Conservation (phyloP, 805 yeast species). For the Kuraishia ogatae region DNA sequence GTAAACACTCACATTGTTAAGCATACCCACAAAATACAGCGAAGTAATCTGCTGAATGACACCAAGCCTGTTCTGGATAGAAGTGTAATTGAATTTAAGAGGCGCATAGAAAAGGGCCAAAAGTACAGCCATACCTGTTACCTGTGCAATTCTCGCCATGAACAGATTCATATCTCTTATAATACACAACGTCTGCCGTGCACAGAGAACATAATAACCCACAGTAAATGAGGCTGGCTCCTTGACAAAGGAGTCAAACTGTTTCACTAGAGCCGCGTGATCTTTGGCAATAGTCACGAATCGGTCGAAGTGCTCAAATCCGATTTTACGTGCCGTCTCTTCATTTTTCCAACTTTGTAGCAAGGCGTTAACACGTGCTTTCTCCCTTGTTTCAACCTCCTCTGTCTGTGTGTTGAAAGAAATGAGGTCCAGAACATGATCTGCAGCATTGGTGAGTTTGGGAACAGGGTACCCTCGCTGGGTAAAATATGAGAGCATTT, state of each 20-base stretch:
- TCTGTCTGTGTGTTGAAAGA: constrained; percentile 44
- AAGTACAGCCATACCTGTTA: constrained; percentile 53
- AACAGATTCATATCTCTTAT: constrained; percentile 47
- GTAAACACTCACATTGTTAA: constrained; percentile 68
- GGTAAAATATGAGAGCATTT: constrained; percentile 36
- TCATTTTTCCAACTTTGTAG: constrained; percentile 27
- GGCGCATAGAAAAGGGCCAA: constrained; percentile 65
- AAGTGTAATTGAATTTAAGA: constrained; percentile 33
- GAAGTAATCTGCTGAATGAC: constrained; percentile 66
- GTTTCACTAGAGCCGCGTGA: not conserved
- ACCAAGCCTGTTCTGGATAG: constrained; percentile 65
- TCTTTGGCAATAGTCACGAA: not conserved
- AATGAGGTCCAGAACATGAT: constrained; percentile 61
- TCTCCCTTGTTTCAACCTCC: constrained; percentile 29
- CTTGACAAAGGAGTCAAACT: constrained; percentile 20
- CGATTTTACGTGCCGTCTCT: not conserved
- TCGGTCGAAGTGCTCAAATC: constrained; percentile 5
- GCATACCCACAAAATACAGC: constrained; percentile 70
- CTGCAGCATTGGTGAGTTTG: constrained; percentile 59
- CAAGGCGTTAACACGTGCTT: constrained; percentile 29
- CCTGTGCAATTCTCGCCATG: constrained; percentile 57
- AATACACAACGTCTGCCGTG: constrained; percentile 34
- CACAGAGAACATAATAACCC: constrained; percentile 24
- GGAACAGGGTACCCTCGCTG: constrained; percentile 50
- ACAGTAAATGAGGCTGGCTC: constrained; percentile 22